A percentile compares a stretch with the other conserved stretches of the same genome.
phyloP scores from a whole-genome alignment of 176 grass and related monocot genomes.

The Cenchrus fungigraminus region DNA sequence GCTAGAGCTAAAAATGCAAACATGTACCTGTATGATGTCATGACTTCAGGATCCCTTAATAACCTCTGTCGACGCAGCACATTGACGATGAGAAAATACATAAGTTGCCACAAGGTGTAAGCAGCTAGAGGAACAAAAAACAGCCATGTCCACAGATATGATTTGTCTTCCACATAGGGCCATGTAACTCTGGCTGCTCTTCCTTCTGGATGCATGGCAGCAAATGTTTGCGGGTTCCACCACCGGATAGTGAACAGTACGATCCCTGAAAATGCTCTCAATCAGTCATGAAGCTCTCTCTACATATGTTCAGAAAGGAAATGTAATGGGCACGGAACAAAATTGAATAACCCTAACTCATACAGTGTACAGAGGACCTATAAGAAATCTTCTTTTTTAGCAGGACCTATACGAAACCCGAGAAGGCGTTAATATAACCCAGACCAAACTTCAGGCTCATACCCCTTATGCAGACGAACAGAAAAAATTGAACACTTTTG shows the following conservation, averaged over 20 bases:
- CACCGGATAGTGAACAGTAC: constrained; percentile 96
- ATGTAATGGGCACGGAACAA: constrained; percentile 18
- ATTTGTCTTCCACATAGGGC: constrained; percentile 95
- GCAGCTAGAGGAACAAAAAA: constrained; percentile 95
- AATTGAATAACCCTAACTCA: constrained; percentile 4
- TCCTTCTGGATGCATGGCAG: constrained; percentile 96
- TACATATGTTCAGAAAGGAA: constrained; percentile 5
- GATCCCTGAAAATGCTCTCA: constrained; percentile 60
- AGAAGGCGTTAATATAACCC: not conserved
- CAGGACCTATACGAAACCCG: not conserved
- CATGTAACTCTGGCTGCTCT: constrained; percentile 80
- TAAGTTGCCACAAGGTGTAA: constrained; percentile 93
- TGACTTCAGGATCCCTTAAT: constrained; percentile 91
- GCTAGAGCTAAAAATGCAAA: constrained; percentile 18
- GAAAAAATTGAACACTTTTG: not conserved
- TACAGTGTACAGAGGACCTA: not conserved
- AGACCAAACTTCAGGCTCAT: not conserved
- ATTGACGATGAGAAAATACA: constrained; percentile 89
- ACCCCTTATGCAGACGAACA: constrained; percentile 8
- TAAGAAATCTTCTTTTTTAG: too few species aligned
- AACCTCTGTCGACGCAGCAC: constrained; percentile 87
- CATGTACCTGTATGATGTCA: constrained; percentile 94
- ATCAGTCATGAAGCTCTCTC: constrained; percentile 18
- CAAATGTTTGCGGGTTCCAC: constrained; percentile 97
- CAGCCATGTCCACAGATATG: constrained; percentile 90